phyloP scores from a whole-genome alignment of 2,329 filamentous ascomycete genomes.

The Hypomyces perniciosus region DNA sequence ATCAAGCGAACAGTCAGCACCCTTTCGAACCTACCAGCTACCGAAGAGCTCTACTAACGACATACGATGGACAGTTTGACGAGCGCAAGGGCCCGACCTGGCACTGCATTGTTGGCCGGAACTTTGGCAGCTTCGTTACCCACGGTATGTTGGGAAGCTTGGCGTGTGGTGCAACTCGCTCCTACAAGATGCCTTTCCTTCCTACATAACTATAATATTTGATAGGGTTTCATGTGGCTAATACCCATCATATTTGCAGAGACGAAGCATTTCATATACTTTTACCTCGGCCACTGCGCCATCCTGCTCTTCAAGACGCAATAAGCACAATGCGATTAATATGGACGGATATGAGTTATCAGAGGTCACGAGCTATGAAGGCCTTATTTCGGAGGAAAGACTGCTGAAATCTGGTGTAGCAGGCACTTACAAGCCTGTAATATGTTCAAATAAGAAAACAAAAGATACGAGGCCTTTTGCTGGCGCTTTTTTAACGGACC shows the following conservation, averaged over 20 bases:
- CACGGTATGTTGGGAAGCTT: slow-evolving; percentile 59
- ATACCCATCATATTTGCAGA: slow-evolving; percentile 47
- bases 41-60: not conserved
- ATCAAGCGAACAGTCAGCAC: slow-evolving; percentile 81
- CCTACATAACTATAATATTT: not conserved
- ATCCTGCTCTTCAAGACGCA: slow-evolving; percentile 99
- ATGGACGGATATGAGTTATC: not conserved
- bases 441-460: no score
- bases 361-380: not conserved
- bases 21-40: slow-evolving; percentile 3
- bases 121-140: slow-evolving; percentile 98
- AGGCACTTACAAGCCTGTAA: no score
- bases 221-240: not conserved
- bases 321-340: slow-evolving; percentile 38
- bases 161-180: not conserved
- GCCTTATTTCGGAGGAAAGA: not conserved
- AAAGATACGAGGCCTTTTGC: no score
- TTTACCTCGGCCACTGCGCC: slow-evolving; percentile 97
- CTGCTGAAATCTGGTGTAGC: not conserved
- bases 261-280: slow-evolving; percentile 99
- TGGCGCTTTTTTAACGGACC: no score
- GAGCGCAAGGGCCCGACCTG: slow-evolving; percentile 95
- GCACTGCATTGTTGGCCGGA: slow-evolving; percentile 98
- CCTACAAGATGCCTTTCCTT: no score
- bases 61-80: slow-evolving; percentile 64